Base-by-base conservation (phyloP, 1,284 basidiomycete species). In the Irpex lacteus region DNA sequence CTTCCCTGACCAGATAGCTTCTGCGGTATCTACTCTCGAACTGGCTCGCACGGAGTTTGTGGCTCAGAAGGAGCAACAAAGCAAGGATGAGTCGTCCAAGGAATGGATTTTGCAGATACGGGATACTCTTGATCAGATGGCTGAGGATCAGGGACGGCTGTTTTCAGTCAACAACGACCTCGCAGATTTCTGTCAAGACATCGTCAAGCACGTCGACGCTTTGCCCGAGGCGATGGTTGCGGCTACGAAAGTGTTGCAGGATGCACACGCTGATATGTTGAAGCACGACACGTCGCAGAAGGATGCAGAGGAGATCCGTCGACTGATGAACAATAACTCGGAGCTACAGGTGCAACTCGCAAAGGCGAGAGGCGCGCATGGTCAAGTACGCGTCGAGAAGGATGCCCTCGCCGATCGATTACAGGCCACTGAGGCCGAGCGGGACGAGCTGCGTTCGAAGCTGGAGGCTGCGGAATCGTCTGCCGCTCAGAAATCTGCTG, bases 331-430 rank as follows among this genome's bases (percentile, higher is more conserved):
- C 32, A 68, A 79, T 9, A 92, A 90, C 70, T 76, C 83, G 4
- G 90, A 92, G 6, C 78, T 86, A 58, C 89, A 92, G 70, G 78
- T 87, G 26, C 87, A 92, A 69, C 71, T 93, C 7, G 83, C 84
- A 4, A 92, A 90, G 75, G 89, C 91, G 53, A 87, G 91, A 58
- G 85, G 85, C 18, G 85, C 85, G 15, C 88, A 92, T 70, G 90
- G 90, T 3, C 88, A 90, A 71, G 82, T 89, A 8, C 86, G 89
- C n/a, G 90, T 90, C 19, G 91, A 94, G 79, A 92, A 92, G 76
- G 91, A 92, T 62, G 78, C 84, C 56, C 73, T 92, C 40, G 75
- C 70, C 47, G 89, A 91, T 67, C 88, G 88, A 66, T 75, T 91
- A 32, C 76, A 73, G 40, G 76, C 78, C n/a, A 77, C 79, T 0